Evolutionary conservation across 2,329 filamentous ascomycete genomes (phyloP).

Genomic region (Sphaerulina populicola): DNA sequence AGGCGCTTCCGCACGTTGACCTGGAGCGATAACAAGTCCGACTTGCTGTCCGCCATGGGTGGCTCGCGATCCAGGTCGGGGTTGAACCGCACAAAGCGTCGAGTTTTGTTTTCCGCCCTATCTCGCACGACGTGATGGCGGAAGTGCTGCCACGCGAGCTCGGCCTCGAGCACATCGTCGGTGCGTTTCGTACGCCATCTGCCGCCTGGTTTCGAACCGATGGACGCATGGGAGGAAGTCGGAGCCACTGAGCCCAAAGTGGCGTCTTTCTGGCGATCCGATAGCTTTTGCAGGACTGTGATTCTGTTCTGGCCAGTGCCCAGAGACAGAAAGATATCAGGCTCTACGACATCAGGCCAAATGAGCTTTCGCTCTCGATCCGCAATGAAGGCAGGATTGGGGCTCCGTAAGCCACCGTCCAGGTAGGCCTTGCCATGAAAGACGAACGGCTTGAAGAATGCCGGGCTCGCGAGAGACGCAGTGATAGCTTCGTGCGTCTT

Average conservation of each 20-base stretch:
- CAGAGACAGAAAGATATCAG: conserved; percentile 32
- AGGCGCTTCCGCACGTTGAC: conserved; percentile 29
- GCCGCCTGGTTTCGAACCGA: conserved; percentile 13
- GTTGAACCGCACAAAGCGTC: conserved; percentile 33
- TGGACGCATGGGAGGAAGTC: not conserved
- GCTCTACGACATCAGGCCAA: conserved; percentile 30
- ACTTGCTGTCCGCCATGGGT: conserved; percentile 33
- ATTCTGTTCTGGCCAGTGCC: conserved; percentile 32
- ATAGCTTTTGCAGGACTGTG: conserved; percentile 26
- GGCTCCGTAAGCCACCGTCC: conserved; percentile 44
- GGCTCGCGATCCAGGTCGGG: conserved; percentile 29
- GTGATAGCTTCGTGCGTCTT: conserved; percentile 47
- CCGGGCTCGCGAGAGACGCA: conserved; percentile 45
- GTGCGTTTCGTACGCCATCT: conserved; percentile 23
- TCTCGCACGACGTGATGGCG: conserved; percentile 25
- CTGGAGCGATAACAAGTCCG: conserved; percentile 29
- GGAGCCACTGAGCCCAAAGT: conserved; percentile 4
- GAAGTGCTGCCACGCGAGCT: conserved; percentile 33
- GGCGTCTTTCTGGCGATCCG: conserved; percentile 21
- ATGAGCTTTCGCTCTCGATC: conserved; percentile 38
- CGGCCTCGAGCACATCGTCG: conserved; percentile 33
- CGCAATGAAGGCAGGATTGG: conserved; percentile 46
- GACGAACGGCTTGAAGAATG: conserved; percentile 46
- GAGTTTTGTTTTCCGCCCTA: conserved; percentile 21
- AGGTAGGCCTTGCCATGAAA: conserved; percentile 43